Evolutionary conservation across 768 basidiomycete species (phyloP), one percentile per base, ranked within the genome.

Genomic region (Amanita molliuscula): DNA sequence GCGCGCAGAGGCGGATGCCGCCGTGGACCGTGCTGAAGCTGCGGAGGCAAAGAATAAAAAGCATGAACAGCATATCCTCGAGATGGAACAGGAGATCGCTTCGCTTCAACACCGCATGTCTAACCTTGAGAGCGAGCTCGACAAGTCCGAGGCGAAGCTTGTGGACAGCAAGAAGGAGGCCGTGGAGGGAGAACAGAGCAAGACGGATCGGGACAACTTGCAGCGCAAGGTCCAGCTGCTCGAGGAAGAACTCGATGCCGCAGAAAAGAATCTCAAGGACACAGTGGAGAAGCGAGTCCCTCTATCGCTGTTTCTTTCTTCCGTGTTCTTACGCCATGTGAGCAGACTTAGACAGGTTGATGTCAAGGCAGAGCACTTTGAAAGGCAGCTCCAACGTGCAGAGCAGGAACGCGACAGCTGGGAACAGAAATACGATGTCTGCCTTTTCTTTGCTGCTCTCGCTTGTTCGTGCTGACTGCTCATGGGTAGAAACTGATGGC

Each of bases 361-460:
- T 63, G 86, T 98, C 68, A 99, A 97, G 73, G 95, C 95, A 8
- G 96, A 99, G 67, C 92, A 98, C 71, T 96, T 90, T 63, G 95
- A 97, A 69, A 81, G 93, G 44, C 89, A 94, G 63, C 82, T 96
- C 16, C 74, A 81, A 56, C 79, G 88, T 38, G 72, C 79, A 43
- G 94, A 97, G 64, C 81, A 88, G 62, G 96, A 99, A 66, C 82
- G 94, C 45, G 95, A 98, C 64, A 60, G 64, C 35, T 92, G 88
- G 89, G 94, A 96, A 79, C 79, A 84, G 76, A 97, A 95, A 70
- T 88, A 79, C 71, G 94, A 94, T 75, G 93, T 91, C 60, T 26
- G 29, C 13, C 6, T 4, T 41, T 6, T 31, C 43, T 26, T 31
- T 48, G 42, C 44, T 36, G 18, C 49, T 36, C 52, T 34, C 44